A percentile compares a stretch with the other conserved stretches of the same genome.
Evolutionary conservation across 805 yeast species (phyloP).

Genomic region (Torulaspora franciscae): DNA sequence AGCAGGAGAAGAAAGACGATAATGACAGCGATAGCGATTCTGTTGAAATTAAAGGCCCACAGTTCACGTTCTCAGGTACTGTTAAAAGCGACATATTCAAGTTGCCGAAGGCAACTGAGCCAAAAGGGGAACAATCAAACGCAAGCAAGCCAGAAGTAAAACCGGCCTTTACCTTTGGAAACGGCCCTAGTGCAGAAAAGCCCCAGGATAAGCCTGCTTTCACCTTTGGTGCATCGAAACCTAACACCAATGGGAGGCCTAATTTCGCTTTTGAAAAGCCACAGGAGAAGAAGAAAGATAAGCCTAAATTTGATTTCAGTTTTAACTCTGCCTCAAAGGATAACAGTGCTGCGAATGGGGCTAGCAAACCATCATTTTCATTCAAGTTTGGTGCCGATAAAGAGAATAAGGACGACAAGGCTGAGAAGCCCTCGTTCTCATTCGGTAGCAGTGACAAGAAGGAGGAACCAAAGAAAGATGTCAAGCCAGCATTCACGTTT

Average conservation of each 20-base stretch:
- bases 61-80: slow-evolving; percentile 37
- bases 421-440: slow-evolving; percentile 21
- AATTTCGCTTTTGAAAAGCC: slow-evolving; percentile 26
- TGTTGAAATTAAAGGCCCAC: slow-evolving; percentile 38
- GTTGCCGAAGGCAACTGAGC: slow-evolving; percentile 18
- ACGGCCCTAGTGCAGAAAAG: background rate
- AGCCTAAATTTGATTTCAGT: slow-evolving; percentile 11
- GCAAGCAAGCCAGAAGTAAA: background rate
- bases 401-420: slow-evolving; percentile 3
- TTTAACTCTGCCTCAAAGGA: slow-evolving; percentile 3
- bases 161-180: slow-evolving; percentile 12
- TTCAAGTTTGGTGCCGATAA: slow-evolving; percentile 9
- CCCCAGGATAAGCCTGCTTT: slow-evolving; percentile 6
- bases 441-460: slow-evolving; percentile 16
- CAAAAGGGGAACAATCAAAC: background rate
- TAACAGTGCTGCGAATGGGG: background rate
- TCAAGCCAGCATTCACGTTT: slow-evolving; percentile 23
- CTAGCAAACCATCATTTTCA: slow-evolving; percentile 13
- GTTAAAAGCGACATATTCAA: slow-evolving; percentile 37
- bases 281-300: slow-evolving; percentile 7
- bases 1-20: slow-evolving; percentile 17
- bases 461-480: slow-evolving; percentile 3
- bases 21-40: slow-evolving; percentile 34
- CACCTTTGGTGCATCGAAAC: slow-evolving; percentile 6
- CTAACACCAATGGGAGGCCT: slow-evolving; percentile 18